These are phyloP conservation scores for Macrocystidia cucumis DNA, from an alignment of 1,284 basidiomycete species.

Conservation along the genomic window DNA sequence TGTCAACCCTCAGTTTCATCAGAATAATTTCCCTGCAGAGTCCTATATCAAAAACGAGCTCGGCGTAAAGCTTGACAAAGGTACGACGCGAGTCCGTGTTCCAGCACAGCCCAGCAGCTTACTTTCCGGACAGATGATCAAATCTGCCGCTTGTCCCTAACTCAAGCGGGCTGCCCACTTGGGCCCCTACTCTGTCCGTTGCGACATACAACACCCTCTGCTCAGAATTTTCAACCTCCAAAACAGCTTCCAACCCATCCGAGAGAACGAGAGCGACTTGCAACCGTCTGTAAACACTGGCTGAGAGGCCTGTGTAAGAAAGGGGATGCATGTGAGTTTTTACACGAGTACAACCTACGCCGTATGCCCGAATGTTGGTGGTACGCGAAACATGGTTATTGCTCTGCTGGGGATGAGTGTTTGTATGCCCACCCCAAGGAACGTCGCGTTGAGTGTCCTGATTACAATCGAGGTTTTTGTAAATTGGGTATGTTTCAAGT, in stretches of 20 bases:
- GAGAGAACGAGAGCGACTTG: conserved; percentile 78
- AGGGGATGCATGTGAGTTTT: conserved; percentile 95
- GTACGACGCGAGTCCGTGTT: conserved; percentile 31
- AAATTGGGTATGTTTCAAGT: conserved; percentile 58
- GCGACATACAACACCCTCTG: conserved; percentile 82
- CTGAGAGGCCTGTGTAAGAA: conserved; percentile 98
- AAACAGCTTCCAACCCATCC: conserved; percentile 76
- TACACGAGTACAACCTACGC: conserved; percentile 97
- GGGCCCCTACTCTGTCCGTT: conserved; percentile 85
- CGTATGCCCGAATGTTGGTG: conserved; percentile 99
- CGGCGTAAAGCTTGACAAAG: conserved; percentile 88
- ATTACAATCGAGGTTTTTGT: conserved; percentile 95
- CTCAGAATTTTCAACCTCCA: conserved; percentile 82
- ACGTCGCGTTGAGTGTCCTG: conserved; percentile 88
- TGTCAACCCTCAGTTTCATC: conserved; percentile 86
- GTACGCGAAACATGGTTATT: conserved; percentile 98
- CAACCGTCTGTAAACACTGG: conserved; percentile 99
- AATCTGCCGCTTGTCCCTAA: conserved; percentile 80
- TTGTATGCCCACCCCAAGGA: conserved; percentile 98
- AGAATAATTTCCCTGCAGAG: conserved; percentile 87
- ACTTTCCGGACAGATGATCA: conserved; percentile 61
- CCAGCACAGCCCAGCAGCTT: conserved; percentile 2
- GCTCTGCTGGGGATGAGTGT: conserved; percentile 97
- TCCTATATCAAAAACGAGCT: conserved; percentile 79
- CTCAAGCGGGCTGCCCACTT: conserved; percentile 79